Evolutionary conservation across 441 rosid genomes (phyloP), one percentile per base, ranked within the genome.

Genomic region (Sinapis alba): DNA sequence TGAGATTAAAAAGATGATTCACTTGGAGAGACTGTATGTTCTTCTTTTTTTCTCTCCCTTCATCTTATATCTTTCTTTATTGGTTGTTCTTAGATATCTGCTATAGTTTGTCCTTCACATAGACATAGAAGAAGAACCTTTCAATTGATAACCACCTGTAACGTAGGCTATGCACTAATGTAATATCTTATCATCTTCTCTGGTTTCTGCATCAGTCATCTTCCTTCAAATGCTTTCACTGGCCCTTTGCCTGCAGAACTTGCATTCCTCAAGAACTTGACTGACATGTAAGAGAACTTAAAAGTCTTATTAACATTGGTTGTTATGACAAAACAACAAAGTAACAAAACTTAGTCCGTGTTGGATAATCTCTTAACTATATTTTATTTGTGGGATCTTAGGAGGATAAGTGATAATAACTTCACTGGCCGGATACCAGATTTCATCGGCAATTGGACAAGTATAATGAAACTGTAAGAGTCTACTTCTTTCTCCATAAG

Each of bases 371-470:
- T 51, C 0, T 16, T 16, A 32, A 23, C 24, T 62, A 43, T 38
- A 54, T 62, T 70, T 41, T 78, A 61, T 18, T 38, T 79, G 50
- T 66, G 20, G 57, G 23, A 47, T 47, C 27, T 20, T 70, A 94
- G 97, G 89, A 88, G 97, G 86, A 81, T 92, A 79, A 90, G 78
- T 73, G 97, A 88, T 78, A 90, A 84, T 67, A 84, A 83, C 70
- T 88, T 94, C 78, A 77, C 87, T 13, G 97, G 98, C 28, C 69
- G 74, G 82, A 79, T 94, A 78, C 98, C 97, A 30, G 83, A 60
- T 70, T 88, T 88, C 72, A 88, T 94, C 69, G 65, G 89, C 41
- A 85, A 86, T 6, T 92, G 89, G 97, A 86, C 82, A 66, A 62
- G 78, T 30, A 77, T 94, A 30, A 62, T 82, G 74, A 94, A 87